Evolutionary conservation across 2,329 filamentous ascomycete genomes (phyloP).

Genomic region (Colletotrichum sansevieriae): DNA sequence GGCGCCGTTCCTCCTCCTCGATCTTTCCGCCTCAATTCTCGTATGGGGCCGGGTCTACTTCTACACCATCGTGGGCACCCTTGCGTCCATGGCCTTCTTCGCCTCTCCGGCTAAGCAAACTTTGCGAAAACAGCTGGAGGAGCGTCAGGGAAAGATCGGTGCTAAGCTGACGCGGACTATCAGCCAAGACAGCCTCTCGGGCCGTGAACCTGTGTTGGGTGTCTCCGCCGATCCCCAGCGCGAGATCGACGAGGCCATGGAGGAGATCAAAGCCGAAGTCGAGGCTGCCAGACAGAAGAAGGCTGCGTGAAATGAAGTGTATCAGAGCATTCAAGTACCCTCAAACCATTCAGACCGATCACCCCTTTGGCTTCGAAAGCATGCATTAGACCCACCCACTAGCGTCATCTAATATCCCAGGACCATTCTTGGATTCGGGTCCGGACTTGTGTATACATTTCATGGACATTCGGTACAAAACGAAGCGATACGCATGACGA

Average conservation of each 20-base stretch:
- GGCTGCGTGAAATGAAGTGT: constrained; percentile 26
- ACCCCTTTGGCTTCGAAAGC: no score
- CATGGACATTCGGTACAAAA: neutral
- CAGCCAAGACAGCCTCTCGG: constrained; percentile 69
- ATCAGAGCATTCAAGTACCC: neutral
- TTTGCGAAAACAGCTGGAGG: constrained; percentile 70
- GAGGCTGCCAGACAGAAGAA: constrained; percentile 58
- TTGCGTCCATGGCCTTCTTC: constrained; percentile 79
- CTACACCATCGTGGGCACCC: constrained; percentile 80
- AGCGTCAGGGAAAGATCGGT: constrained; percentile 63
- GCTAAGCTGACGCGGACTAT: constrained; percentile 61
- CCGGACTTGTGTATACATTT: no score
- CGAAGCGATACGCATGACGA: neutral
- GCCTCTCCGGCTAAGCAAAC: constrained; percentile 78
- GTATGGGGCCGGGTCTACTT: constrained; percentile 92
- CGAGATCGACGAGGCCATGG: constrained; percentile 83
- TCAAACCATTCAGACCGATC: no score
- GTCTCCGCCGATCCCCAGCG: constrained; percentile 81
- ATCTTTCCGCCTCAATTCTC: constrained; percentile 75
- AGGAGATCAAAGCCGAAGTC: constrained; percentile 81
- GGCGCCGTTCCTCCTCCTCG: constrained; percentile 87
- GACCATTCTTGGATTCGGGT: no score
- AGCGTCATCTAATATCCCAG: no score
- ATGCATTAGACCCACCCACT: no score
- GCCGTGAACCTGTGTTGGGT: constrained; percentile 77